phyloP scores from a whole-genome alignment of 2,329 filamentous ascomycete genomes.

The Aphanocladium album region DNA sequence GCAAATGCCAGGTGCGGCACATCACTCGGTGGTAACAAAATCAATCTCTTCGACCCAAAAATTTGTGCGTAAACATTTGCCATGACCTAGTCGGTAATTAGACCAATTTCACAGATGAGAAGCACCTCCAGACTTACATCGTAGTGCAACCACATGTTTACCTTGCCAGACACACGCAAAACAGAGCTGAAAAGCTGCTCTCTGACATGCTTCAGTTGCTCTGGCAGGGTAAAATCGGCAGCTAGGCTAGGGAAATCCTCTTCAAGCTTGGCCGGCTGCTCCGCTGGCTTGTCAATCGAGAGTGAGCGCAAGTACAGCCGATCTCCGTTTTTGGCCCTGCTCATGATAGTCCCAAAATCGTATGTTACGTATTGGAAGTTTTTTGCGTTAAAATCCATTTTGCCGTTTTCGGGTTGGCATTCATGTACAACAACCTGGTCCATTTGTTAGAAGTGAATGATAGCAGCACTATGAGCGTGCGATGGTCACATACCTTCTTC shows the following conservation, averaged over 20 bases:
- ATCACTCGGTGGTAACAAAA: conserved; percentile 75
- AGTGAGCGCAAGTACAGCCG: conserved; percentile 75
- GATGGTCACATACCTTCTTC: conserved; percentile 48
- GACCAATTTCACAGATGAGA: background rate
- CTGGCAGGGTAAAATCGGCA: conserved; percentile 64
- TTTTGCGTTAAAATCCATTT: conserved; percentile 77
- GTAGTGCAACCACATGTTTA: conserved; percentile 88
- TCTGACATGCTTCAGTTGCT: conserved; percentile 51
- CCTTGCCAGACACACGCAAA: conserved; percentile 70
- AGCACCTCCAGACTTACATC: conserved; percentile 51
- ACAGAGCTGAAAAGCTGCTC: conserved; percentile 73
- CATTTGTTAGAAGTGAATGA: conserved; percentile 6
- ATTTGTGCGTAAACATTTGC: conserved; percentile 83
- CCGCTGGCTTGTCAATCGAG: conserved; percentile 62
- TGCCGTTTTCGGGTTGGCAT: conserved; percentile 44
- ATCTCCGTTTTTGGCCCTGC: conserved; percentile 52
- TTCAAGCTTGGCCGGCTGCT: conserved; percentile 62
- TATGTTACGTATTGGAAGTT: conserved; percentile 75
- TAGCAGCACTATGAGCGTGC: background rate
- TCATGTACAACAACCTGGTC: conserved; percentile 68
- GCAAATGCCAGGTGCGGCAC: conserved; percentile 64
- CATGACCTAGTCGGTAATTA: conserved; percentile 56
- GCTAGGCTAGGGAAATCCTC: conserved; percentile 68
- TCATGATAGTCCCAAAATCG: conserved; percentile 61
- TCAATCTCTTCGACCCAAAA: conserved; percentile 63